phyloP scores from a whole-genome alignment of 2,329 filamentous ascomycete genomes.

The Nemania abortiva region DNA sequence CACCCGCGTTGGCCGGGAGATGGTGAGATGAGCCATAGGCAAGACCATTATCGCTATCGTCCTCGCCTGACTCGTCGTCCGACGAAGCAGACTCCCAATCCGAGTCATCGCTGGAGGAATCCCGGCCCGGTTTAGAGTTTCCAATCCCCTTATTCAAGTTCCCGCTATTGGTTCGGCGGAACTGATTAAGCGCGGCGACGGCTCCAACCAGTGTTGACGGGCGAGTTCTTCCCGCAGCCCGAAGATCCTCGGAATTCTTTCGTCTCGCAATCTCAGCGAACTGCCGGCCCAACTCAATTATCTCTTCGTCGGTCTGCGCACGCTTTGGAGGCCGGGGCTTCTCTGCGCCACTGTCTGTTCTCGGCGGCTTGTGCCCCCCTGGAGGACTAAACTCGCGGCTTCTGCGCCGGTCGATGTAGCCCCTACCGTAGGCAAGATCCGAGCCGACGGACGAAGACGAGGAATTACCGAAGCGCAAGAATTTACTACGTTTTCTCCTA shows the following conservation, averaged over 20 bases:
- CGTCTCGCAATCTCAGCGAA: constrained; percentile 65
- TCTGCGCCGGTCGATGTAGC: constrained; percentile 61
- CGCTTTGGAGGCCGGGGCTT: constrained; percentile 47
- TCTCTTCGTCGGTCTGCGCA: constrained; percentile 67
- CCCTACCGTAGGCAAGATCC: constrained; percentile 75
- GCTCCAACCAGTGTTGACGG: constrained; percentile 56
- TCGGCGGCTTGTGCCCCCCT: constrained; percentile 33
- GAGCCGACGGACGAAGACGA: constrained; percentile 76
- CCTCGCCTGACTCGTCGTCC: constrained; percentile 61
- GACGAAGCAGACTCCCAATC: constrained; percentile 69
- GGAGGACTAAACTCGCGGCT: constrained; percentile 52
- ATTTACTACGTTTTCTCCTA: constrained; percentile 61
- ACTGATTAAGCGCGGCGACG: constrained; percentile 57
- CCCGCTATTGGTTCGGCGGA: constrained; percentile 56
- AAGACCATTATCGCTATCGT: constrained; percentile 56
- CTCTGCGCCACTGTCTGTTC: constrained; percentile 38
- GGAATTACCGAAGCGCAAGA: constrained; percentile 71
- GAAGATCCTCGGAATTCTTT: constrained; percentile 64
- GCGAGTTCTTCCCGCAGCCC: constrained; percentile 55
- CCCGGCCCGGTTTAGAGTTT: constrained; percentile 56
- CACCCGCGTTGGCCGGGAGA: constrained; percentile 39
- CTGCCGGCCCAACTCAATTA: constrained; percentile 66
- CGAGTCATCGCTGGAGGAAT: constrained; percentile 59
- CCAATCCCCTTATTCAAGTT: constrained; percentile 54
- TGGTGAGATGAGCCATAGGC: constrained; percentile 57